A percentile compares a stretch with the other conserved stretches of the same genome.
Evolutionary conservation across 495 filamentous ascomycete species (phyloP).

Genomic region (Saxispiralis lemnorum): DNA sequence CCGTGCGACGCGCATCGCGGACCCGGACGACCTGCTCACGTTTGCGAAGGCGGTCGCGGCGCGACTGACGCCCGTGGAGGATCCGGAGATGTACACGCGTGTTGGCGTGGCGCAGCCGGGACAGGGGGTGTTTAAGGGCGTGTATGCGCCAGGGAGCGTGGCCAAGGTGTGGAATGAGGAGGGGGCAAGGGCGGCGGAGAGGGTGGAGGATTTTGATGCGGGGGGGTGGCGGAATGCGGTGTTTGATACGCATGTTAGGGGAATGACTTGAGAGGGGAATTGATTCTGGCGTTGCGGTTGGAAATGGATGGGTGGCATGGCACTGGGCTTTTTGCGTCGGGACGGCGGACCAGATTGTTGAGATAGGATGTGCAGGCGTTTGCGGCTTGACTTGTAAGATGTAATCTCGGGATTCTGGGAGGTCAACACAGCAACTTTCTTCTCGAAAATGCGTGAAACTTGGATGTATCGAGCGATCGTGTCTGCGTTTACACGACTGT

Average conservation of each 20-base stretch:
- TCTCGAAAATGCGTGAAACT: too few relatives aligned
- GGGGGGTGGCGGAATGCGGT: slow-evolving; percentile 74
- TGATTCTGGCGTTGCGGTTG: too few relatives aligned
- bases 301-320: too few relatives aligned
- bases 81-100: slow-evolving; percentile 54
- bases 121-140: slow-evolving; percentile 56
- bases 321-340: too few relatives aligned
- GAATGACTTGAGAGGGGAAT: slow-evolving; percentile 11
- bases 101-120: slow-evolving; percentile 48
- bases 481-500: too few relatives aligned
- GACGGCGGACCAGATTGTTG: too few relatives aligned
- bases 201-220: slow-evolving; percentile 43
- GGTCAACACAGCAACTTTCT: too few relatives aligned
- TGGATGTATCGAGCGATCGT: too few relatives aligned
- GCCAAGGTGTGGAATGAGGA: slow-evolving; percentile 78
- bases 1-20: slow-evolving; percentile 64
- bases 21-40: slow-evolving; percentile 59
- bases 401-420: too few relatives aligned
- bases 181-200: slow-evolving; percentile 43
- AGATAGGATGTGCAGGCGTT: too few relatives aligned
- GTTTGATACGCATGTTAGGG: slow-evolving; percentile 37
- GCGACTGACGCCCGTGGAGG: slow-evolving; percentile 46
- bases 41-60: slow-evolving; percentile 70
- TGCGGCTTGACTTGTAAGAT: too few relatives aligned
- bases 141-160: slow-evolving; percentile 75